Evolutionary conservation across 2,329 filamentous ascomycete genomes (phyloP), one percentile per base, ranked within the genome.

Genomic region (Emmonsiellopsis sp.): DNA sequence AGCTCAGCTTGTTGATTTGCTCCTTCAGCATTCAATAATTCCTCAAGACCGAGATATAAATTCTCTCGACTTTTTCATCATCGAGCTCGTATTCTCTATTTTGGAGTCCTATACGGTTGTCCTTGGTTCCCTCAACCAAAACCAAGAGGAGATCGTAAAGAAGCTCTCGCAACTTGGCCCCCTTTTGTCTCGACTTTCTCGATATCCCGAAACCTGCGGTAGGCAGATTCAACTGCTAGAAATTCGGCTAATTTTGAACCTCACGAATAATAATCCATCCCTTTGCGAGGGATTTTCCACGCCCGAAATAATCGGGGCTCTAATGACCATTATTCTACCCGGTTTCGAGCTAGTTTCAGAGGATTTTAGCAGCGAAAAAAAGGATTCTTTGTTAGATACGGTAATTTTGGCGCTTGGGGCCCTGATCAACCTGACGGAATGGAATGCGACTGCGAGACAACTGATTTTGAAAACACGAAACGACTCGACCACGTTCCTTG

Each of bases 381-480:
- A 77, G 50, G 74, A 75, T 7, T 70, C 86, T 8, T 73, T 83
- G 54, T 72, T 91, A 51, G 86, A 95, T 59, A 79, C 82, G 48
- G 76, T 95, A 11, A 80, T 95, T 48, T 77, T 96, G 42, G 80
- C 87, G 51, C 74, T 95, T 40, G 91, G 89, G 0, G 82, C 89
- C 20, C 80, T 92, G 70, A 95, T 95, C 68, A 96, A 96, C 63
- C 80, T 96, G 52, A 81, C 88, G 7, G 90, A 95, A 66, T 85
- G 89, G 64, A 89, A 84, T 63, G 75, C 82, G 13, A 67, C 76
- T 20, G 84, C 86, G 10, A 77, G 84, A 51, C 67, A 72, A 63
- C 57, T 73, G 68, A 63, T 79, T 67, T 59, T 81, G 64, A 56
- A 65, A 56, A 59, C 68, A 58, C 52, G 63, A 69, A 55, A 46